These are phyloP conservation scores for Ehretia macrophylla DNA, from an alignment of 257 asterid genomes.

Conservation along the genomic window DNA sequence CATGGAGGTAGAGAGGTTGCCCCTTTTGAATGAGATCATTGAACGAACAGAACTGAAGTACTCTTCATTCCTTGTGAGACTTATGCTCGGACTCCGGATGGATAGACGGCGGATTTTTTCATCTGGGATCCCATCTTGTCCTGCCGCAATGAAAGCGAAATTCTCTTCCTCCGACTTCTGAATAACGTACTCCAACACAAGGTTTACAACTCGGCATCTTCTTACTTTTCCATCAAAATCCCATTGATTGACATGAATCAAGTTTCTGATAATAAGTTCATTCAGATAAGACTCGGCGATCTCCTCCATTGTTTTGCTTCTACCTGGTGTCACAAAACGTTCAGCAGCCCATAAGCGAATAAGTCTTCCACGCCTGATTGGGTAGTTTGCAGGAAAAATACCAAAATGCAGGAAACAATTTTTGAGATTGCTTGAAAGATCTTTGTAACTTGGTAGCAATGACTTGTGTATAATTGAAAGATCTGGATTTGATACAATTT, in stretches of 20 bases:
- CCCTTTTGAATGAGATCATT: too few relatives aligned
- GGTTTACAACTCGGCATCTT: constrained; percentile 12
- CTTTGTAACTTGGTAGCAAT: constrained; percentile 1
- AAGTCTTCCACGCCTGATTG: constrained; percentile 10
- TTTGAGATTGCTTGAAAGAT: too few relatives aligned
- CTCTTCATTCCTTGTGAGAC: not conserved
- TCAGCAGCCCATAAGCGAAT: constrained; percentile 24
- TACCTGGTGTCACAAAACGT: constrained; percentile 1
- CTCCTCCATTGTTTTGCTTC: constrained; percentile 14
- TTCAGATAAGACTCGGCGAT: constrained; percentile 16
- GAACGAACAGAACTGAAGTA: too few relatives aligned
- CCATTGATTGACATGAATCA: constrained; percentile 6
- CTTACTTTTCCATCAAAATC: constrained; percentile 21
- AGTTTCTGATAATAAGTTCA: constrained; percentile 16
- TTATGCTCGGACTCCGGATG: not conserved
- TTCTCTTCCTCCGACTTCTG: too few relatives aligned
- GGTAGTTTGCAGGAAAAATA: too few relatives aligned
- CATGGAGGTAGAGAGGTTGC: too few relatives aligned
- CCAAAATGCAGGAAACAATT: too few relatives aligned
- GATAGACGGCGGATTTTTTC: constrained; percentile 6
- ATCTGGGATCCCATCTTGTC: not conserved
- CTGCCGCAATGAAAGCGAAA: constrained; percentile 6
- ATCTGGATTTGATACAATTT: not conserved
- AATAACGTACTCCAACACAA: constrained; percentile 8
- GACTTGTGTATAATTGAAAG: constrained; percentile 3